Conservation (phyloP, 768 basidiomycete genomes). For the Arthromyces matolae region DNA sequence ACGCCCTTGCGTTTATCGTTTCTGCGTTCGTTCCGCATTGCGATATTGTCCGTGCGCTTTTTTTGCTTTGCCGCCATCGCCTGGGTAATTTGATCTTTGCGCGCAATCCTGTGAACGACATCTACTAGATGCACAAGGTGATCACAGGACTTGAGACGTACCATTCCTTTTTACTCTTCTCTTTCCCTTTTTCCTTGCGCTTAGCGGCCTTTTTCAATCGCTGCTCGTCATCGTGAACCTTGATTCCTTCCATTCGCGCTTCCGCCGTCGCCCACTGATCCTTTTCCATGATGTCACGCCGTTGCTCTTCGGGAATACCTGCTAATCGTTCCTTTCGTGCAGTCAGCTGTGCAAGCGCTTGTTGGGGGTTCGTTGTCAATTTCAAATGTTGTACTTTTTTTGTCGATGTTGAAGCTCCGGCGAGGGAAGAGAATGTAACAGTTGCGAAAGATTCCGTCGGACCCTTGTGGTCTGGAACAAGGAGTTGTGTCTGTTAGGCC, state of each 20-base stretch:
- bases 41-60: constrained; percentile 89
- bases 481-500: constrained; percentile 65
- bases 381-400: constrained; percentile 56
- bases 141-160: constrained; percentile 28
- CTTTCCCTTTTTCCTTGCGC: constrained; percentile 87
- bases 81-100: constrained; percentile 72
- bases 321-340: constrained; percentile 77
- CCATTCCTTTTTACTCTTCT: constrained; percentile 83
- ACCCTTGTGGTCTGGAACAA: constrained; percentile 55
- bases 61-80: constrained; percentile 85
- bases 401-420: constrained; percentile 42
- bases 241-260: constrained; percentile 83
- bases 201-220: constrained; percentile 91
- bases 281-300: constrained; percentile 73
- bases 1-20: constrained; percentile 61
- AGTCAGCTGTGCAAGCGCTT: constrained; percentile 79
- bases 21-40: constrained; percentile 74
- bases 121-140: not conserved
- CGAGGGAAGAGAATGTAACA: constrained; percentile 64
- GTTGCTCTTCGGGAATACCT: constrained; percentile 76
- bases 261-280: constrained; percentile 91
- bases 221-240: constrained; percentile 83
- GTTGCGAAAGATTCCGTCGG: constrained; percentile 43
- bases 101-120: constrained; percentile 66
- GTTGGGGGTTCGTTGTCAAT: constrained; percentile 74